These are phyloP conservation scores for Candida methanosorbosa DNA, from an alignment of 805 yeast species.

Conservation along the genomic window DNA sequence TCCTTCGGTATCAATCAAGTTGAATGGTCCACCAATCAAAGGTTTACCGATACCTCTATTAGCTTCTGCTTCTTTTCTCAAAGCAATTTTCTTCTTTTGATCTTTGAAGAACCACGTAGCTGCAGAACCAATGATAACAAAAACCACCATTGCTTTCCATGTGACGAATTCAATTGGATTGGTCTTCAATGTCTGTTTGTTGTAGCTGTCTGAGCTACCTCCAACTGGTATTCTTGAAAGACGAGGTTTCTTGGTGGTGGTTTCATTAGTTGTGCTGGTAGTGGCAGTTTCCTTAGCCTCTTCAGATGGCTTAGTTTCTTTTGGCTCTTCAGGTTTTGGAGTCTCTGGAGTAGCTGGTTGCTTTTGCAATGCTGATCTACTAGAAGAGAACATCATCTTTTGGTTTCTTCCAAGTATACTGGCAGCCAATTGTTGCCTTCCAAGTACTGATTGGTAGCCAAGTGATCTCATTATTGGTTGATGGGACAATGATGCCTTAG, in stretches of 20 bases:
- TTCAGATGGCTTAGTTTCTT: neutral
- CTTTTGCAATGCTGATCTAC: too few species aligned
- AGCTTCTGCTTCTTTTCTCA: constrained; percentile 73
- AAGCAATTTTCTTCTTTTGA: constrained; percentile 69
- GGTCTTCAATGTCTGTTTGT: constrained; percentile 18
- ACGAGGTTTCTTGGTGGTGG: constrained; percentile 38
- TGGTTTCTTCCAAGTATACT: too few species aligned
- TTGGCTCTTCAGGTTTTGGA: neutral
- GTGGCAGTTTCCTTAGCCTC: neutral
- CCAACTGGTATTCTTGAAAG: constrained; percentile 78
- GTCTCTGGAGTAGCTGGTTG: neutral
- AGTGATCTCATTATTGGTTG: too few species aligned
- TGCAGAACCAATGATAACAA: constrained; percentile 63
- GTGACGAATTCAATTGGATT: constrained; percentile 62
- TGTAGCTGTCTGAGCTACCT: constrained; percentile 30
- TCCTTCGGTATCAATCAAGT: constrained; percentile 62
- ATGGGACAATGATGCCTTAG: too few species aligned
- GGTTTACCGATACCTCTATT: constrained; percentile 91
- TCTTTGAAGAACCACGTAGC: constrained; percentile 61
- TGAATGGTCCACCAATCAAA: constrained; percentile 84
- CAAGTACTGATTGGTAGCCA: too few species aligned
- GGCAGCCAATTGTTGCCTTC: too few species aligned
- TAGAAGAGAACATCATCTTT: too few species aligned
- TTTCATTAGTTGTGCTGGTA: neutral
- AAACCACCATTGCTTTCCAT: constrained; percentile 73